Conservation (phyloP, 2,329 filamentous ascomycete species). For the Pseudogymnoascus sp. region DNA sequence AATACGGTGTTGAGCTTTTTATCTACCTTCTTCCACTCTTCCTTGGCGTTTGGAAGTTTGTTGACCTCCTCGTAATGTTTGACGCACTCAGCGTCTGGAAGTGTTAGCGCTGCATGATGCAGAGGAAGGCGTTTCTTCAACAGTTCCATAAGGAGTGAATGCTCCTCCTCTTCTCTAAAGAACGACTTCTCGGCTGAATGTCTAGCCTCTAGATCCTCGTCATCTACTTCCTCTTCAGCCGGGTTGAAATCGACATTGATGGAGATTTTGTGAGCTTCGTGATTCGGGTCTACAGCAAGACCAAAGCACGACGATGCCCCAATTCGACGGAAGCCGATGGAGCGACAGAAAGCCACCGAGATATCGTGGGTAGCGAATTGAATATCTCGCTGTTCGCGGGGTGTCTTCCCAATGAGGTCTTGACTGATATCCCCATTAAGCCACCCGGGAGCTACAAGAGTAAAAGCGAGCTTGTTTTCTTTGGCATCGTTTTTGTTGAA, state of each 20-base stretch:
- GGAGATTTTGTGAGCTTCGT: constrained; percentile 22
- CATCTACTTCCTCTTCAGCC: constrained; percentile 10
- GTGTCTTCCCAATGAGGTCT: constrained; percentile 19
- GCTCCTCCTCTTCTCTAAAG: background rate
- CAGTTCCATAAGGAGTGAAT: constrained; percentile 13
- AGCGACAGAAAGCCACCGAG: constrained; percentile 23
- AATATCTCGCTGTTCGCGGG: constrained; percentile 18
- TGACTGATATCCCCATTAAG: constrained; percentile 21
- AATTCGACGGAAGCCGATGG: constrained; percentile 30
- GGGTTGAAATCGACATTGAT: constrained; percentile 22
- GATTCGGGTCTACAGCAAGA: constrained; percentile 22
- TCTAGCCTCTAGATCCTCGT: constrained; percentile 10
- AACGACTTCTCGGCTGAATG: background rate
- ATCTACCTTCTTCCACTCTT: constrained; percentile 17
- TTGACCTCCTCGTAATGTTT: constrained; percentile 12
- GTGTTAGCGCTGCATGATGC: constrained; percentile 15
- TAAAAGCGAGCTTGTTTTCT: constrained; percentile 16
- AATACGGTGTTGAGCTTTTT: constrained; percentile 16
- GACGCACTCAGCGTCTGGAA: constrained; percentile 18
- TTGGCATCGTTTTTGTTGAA: background rate
- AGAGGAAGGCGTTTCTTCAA: constrained; percentile 16
- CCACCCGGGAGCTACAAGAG: constrained; percentile 18
- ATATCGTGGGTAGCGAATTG: constrained; percentile 14
- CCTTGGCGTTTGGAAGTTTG: background rate
- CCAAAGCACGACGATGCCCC: constrained; percentile 30